A percentile compares a stretch with the other conserved stretches of the same genome.
Conservation (phyloP, 495 filamentous ascomycete species). For the Aspergillus homomorphus region DNA sequence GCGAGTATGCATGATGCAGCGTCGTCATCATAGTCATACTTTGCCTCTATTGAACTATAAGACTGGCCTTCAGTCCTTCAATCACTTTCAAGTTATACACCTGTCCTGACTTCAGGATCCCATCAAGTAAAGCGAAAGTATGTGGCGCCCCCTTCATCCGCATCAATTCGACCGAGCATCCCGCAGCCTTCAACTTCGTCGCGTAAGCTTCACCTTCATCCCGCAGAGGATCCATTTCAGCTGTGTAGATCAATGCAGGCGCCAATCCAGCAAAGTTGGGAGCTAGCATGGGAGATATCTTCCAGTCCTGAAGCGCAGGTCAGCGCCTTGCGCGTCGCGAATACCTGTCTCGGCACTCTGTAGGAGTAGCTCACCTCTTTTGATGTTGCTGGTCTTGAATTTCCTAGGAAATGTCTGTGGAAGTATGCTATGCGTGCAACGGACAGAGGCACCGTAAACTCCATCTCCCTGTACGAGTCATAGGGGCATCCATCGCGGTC, state of each 20-base stretch:
- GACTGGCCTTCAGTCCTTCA: conserved; percentile 25
- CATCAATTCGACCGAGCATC: conserved; percentile 32
- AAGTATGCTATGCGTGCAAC: conserved; percentile 40
- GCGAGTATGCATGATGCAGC: conserved; percentile 7
- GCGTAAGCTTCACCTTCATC: conserved; percentile 48
- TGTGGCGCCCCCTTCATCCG: conserved; percentile 36
- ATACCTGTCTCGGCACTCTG: background rate
- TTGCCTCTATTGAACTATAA: conserved; percentile 9
- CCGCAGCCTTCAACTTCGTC: conserved; percentile 36
- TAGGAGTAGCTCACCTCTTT: conserved; percentile 24
- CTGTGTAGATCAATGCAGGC: conserved; percentile 42
- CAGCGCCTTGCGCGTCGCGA: conserved; percentile 2
- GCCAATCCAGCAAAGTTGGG: conserved; percentile 36
- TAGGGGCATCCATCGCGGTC: conserved; percentile 36
- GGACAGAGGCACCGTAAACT: conserved; percentile 34
- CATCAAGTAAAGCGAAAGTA: conserved; percentile 32
- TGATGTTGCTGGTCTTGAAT: conserved; percentile 31
- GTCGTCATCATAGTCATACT: background rate
- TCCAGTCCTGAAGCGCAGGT: conserved; percentile 30
- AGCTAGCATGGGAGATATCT: conserved; percentile 38
- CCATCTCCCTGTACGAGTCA: conserved; percentile 41
- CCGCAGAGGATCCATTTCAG: conserved; percentile 45
- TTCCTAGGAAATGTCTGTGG: conserved; percentile 36
- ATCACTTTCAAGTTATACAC: conserved; percentile 31
- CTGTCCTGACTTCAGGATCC: conserved; percentile 28